These are phyloP conservation scores for Drechslera avenae DNA, from an alignment of 2,329 filamentous ascomycete genomes.

Conservation along the genomic window DNA sequence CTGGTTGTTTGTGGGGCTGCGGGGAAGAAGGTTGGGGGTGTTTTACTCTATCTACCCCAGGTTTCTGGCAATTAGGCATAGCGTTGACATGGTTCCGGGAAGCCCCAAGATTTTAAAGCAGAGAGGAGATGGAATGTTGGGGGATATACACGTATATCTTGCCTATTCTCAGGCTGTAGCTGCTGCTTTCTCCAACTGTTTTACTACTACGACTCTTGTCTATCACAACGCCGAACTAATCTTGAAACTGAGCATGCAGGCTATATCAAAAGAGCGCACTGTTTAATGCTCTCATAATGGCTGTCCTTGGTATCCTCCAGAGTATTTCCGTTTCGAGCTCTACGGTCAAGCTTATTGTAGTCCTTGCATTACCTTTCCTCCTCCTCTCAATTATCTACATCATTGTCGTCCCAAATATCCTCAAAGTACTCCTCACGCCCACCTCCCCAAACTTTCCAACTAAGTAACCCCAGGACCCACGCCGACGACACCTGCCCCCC, in stretches of 20 bases:
- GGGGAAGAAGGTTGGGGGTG: slow-evolving; percentile 7
- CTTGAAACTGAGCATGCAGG: too few species aligned
- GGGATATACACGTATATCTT: too few species aligned
- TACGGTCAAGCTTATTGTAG: slow-evolving; percentile 18
- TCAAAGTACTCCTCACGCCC: slow-evolving; percentile 28
- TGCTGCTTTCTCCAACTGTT: too few species aligned
- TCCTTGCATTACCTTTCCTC: slow-evolving; percentile 23
- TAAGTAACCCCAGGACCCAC: slow-evolving; percentile 6
- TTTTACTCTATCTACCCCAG: slow-evolving; percentile 1
- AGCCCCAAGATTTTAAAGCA: too few species aligned
- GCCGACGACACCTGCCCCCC: slow-evolving; percentile 44
- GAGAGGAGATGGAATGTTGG: too few species aligned
- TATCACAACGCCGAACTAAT: too few species aligned
- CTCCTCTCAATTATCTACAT: slow-evolving; percentile 34
- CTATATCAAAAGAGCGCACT: not conserved
- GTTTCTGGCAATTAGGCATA: not conserved
- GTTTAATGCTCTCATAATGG: slow-evolving; percentile 9
- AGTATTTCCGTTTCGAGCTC: slow-evolving; percentile 2
- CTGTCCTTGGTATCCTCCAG: slow-evolving; percentile 12
- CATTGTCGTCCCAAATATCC: slow-evolving; percentile 35
- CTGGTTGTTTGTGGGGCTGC: slow-evolving; percentile 12
- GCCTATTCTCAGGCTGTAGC: too few species aligned
- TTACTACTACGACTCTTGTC: too few species aligned
- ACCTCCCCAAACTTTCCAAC: not conserved
- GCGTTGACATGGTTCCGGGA: too few species aligned